phyloP scores from a whole-genome alignment of 2,329 filamentous ascomycete species.

The Fusarium brachygibbosum region DNA sequence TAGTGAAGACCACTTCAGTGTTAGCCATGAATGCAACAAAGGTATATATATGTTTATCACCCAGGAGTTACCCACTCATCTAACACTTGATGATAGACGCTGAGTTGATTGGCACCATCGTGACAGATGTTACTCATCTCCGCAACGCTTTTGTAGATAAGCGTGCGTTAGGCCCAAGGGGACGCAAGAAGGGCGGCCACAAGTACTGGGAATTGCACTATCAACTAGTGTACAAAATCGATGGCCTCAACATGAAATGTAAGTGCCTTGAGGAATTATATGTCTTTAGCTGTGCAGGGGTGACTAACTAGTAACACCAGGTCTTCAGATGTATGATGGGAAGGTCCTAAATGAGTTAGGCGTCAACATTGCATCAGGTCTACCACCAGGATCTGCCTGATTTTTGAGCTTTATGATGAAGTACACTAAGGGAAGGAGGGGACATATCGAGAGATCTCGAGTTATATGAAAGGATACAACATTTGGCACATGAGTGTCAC shows the following conservation, averaged over 20 bases:
- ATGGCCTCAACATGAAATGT: slow-evolving; percentile 12
- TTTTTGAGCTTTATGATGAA: accelerated
- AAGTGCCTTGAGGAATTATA: not conserved
- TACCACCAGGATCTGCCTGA: not conserved
- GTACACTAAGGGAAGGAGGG: not conserved
- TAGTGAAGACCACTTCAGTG: accelerated
- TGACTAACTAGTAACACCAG: not conserved
- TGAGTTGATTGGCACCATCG: not conserved
- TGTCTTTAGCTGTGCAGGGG: not conserved
- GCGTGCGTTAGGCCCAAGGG: no score
- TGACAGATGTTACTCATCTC: not conserved
- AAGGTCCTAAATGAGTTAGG: not conserved
- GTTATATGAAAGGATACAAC: no score
- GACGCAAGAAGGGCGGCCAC: no score
- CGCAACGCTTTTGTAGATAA: no score
- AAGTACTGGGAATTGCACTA: not conserved
- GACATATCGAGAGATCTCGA: no score
- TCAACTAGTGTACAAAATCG: not conserved
- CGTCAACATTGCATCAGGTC: not conserved
- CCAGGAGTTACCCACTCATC: not conserved
- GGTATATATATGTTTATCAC: not conserved
- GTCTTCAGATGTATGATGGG: not conserved
- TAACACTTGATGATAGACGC: not conserved
- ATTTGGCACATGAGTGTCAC: not conserved
- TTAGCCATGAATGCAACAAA: not conserved